Evolutionary conservation across 2,329 filamentous ascomycete genomes (phyloP).

Genomic region (Aspergillus sp.): DNA sequence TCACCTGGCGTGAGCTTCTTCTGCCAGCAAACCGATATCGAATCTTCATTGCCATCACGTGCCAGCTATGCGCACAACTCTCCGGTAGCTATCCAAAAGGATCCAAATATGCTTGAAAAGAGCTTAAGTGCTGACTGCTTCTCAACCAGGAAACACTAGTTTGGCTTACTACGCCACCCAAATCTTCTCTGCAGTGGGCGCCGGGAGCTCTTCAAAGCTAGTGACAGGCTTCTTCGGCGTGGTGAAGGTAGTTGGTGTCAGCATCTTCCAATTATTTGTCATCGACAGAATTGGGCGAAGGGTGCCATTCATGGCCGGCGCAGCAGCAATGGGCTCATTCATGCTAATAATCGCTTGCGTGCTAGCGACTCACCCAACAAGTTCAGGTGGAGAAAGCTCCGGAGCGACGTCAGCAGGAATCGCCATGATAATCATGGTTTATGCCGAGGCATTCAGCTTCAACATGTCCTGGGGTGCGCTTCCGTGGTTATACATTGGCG

Average conservation of each 20-base stretch:
- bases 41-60: conserved; percentile 51
- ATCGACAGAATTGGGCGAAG: conserved; percentile 52
- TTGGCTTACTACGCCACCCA: conserved; percentile 55
- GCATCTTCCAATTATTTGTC: conserved; percentile 49
- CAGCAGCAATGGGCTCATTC: conserved; percentile 52
- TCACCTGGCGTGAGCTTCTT: conserved; percentile 49
- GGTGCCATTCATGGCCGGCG: conserved; percentile 50
- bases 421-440: conserved; percentile 53
- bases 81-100: conserved; percentile 24
- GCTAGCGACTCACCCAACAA: conserved; percentile 47
- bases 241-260: conserved; percentile 51
- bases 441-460: conserved; percentile 47
- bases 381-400: conserved; percentile 23
- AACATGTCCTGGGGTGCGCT: conserved; percentile 43
- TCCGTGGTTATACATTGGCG: conserved; percentile 38
- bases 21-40: conserved; percentile 50
- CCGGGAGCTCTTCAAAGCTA: conserved; percentile 48
- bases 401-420: conserved; percentile 39
- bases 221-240: conserved; percentile 56
- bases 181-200: conserved; percentile 52
- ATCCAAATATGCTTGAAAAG: too few relatives aligned
- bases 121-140: too few relatives aligned
- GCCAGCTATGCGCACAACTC: conserved; percentile 51
- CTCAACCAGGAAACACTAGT: conserved; percentile 45
- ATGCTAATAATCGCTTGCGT: conserved; percentile 55